Percentiles rank a stretch among this genome's conserved stretches.
Evolutionary conservation across 1,284 basidiomycete genomes (phyloP).

Genomic region (Vanrija pseudolonga): DNA sequence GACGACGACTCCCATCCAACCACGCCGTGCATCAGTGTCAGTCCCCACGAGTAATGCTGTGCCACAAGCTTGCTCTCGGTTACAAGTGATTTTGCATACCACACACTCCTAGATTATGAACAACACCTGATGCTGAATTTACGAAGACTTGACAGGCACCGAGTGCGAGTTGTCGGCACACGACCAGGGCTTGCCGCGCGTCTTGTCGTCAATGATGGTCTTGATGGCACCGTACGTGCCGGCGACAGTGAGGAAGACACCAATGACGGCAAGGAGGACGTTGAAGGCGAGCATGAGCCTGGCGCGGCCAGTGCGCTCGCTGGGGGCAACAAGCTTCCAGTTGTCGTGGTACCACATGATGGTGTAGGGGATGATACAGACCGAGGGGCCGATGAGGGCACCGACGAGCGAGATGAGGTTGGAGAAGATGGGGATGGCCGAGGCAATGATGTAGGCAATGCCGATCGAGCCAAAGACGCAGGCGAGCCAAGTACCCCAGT

Average conservation of each 20-base stretch:
- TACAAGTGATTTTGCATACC: too few species aligned
- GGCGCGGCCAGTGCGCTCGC: conserved; percentile 9
- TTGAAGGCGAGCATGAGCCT: conserved; percentile 9
- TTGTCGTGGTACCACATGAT: conserved; percentile 36
- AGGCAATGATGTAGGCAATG: conserved; percentile 35
- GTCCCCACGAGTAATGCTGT: too few species aligned
- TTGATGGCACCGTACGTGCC: conserved; percentile 37
- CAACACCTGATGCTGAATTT: too few species aligned
- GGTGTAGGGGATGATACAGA: conserved; percentile 28
- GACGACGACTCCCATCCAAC: too few species aligned
- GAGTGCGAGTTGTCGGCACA: conserved; percentile 38
- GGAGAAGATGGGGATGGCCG: conserved; percentile 31
- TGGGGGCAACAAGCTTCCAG: conserved; percentile 6
- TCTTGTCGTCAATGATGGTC: conserved; percentile 25
- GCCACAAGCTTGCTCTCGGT: too few species aligned
- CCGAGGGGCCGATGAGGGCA: conserved; percentile 32
- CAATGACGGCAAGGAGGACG: conserved; percentile 20
- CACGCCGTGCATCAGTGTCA: too few species aligned
- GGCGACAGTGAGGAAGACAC: conserved; percentile 27
- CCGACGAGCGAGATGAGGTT: conserved; percentile 35
- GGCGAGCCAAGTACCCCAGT: conserved; percentile 35
- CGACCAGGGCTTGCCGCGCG: conserved; percentile 29
- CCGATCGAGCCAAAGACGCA: conserved; percentile 18
- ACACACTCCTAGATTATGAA: too few species aligned
- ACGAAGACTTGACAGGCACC: not conserved